Percentiles rank a stretch among this genome's conserved stretches.
phyloP scores from a whole-genome alignment of 2,329 filamentous ascomycete genomes.

The Fusarium udum region DNA sequence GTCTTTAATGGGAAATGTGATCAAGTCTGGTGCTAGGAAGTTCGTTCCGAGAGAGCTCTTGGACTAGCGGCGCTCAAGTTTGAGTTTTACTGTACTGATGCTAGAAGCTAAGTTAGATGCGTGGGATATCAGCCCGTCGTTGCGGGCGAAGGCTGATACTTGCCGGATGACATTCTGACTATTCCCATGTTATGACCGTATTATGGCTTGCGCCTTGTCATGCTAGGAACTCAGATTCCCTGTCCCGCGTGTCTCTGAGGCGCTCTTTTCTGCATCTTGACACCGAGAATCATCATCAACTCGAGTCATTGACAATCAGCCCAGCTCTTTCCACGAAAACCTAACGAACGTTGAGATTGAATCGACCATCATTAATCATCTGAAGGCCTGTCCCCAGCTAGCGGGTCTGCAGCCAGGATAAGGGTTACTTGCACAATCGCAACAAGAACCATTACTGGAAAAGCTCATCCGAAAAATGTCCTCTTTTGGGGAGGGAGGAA shows the following conservation, averaged over 20 bases:
- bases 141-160: slow-evolving; percentile 15
- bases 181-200: slow-evolving; percentile 15
- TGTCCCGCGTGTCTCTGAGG: neutral
- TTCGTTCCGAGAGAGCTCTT: neutral
- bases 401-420: slow-evolving; percentile 6
- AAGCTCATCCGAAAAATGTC: slow-evolving; percentile 21
- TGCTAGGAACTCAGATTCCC: slow-evolving; percentile 1
- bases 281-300: slow-evolving; percentile 2
- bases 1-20: neutral
- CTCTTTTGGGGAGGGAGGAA: slow-evolving; percentile 17
- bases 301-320: slow-evolving; percentile 16
- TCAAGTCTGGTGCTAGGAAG: neutral
- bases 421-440: slow-evolving; percentile 7
- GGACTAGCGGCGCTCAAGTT: slow-evolving; percentile 31
- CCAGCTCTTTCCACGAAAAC: neutral
- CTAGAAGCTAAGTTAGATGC: neutral
- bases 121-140: slow-evolving; percentile 22
- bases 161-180: neutral
- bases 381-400: slow-evolving; percentile 14
- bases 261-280: neutral
- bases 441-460: slow-evolving; percentile 21
- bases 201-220: neutral
- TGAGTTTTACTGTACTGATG: slow-evolving; percentile 16
- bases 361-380: neutral
- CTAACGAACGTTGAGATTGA: slow-evolving; percentile 34